These are phyloP conservation scores for Leonotis leonurus DNA, from an alignment of 257 asterid species.

Conservation along the genomic window DNA sequence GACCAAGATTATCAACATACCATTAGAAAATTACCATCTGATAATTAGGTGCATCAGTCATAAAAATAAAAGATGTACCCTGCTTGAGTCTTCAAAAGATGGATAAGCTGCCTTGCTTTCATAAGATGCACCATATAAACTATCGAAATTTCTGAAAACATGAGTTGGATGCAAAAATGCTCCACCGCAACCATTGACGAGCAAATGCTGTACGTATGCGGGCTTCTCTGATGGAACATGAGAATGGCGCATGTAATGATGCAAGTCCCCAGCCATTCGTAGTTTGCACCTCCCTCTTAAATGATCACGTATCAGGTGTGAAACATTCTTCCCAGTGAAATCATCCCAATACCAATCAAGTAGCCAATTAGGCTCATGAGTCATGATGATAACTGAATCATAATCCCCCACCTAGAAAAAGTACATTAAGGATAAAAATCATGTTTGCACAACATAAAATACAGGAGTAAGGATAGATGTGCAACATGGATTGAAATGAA, in stretches of 20 bases:
- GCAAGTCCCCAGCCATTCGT: constrained; percentile 93
- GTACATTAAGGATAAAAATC: neutral
- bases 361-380: constrained; percentile 98
- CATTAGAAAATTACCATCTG: neutral
- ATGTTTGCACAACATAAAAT: neutral
- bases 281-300: constrained; percentile 83
- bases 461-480: neutral
- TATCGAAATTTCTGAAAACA: constrained; percentile 67
- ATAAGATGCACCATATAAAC: constrained; percentile 50
- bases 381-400: constrained; percentile 93
- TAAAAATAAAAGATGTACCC: constrained; percentile 39
- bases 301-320: constrained; percentile 81
- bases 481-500: neutral
- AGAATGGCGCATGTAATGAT: constrained; percentile 97
- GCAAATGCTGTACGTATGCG: constrained; percentile 74
- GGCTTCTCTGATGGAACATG: constrained; percentile 75
- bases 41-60: neutral
- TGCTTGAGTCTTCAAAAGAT: constrained; percentile 95
- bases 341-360: constrained; percentile 91
- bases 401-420: constrained; percentile 57
- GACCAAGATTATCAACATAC: constrained; percentile 13
- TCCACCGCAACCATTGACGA: constrained; percentile 98
- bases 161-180: constrained; percentile 99
- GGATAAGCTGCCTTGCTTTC: constrained; percentile 91
- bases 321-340: constrained; percentile 67